phyloP scores from a whole-genome alignment of 768 basidiomycete genomes.

The Termitomyces sp. region DNA sequence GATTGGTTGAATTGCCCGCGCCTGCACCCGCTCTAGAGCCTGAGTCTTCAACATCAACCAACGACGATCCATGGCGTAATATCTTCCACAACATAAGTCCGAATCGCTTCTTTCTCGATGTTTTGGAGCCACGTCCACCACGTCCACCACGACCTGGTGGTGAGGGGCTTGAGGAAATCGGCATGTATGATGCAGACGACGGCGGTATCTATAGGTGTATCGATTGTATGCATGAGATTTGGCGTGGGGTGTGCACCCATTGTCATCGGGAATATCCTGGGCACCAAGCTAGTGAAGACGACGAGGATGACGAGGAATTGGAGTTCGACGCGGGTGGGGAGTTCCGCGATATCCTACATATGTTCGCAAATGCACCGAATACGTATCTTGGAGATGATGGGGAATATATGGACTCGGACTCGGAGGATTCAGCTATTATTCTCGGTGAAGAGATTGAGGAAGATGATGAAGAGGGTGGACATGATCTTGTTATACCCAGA shows the following conservation, averaged over 20 bases:
- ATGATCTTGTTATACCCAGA: background rate
- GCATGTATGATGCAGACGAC: conserved; percentile 72
- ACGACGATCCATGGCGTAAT: conserved; percentile 61
- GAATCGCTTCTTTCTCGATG: conserved; percentile 17
- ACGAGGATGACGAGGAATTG: conserved; percentile 34
- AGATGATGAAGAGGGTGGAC: background rate
- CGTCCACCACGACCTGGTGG: conserved; percentile 21
- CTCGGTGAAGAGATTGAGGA: conserved; percentile 5
- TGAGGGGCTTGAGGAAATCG: conserved; percentile 41
- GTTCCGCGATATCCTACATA: conserved; percentile 5
- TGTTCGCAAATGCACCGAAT: conserved; percentile 4
- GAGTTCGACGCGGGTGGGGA: conserved; percentile 22
- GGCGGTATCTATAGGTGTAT: conserved; percentile 75
- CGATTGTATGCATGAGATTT: conserved; percentile 78
- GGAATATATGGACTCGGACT: background rate
- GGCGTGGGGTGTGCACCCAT: conserved; percentile 58
- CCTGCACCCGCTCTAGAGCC: conserved; percentile 17
- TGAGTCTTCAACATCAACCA: conserved; percentile 21
- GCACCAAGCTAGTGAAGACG: conserved; percentile 39
- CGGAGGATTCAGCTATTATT: background rate
- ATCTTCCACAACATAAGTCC: conserved; percentile 43
- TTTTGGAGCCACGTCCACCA: conserved; percentile 15
- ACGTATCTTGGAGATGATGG: conserved; percentile 1
- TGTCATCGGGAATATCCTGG: conserved; percentile 63
- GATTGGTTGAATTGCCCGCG: conserved; percentile 38